A percentile compares a stretch with the other conserved stretches of the same genome.
These are phyloP conservation scores for Ophiostoma ips DNA, from an alignment of 2,329 filamentous ascomycete genomes.

Conservation along the genomic window DNA sequence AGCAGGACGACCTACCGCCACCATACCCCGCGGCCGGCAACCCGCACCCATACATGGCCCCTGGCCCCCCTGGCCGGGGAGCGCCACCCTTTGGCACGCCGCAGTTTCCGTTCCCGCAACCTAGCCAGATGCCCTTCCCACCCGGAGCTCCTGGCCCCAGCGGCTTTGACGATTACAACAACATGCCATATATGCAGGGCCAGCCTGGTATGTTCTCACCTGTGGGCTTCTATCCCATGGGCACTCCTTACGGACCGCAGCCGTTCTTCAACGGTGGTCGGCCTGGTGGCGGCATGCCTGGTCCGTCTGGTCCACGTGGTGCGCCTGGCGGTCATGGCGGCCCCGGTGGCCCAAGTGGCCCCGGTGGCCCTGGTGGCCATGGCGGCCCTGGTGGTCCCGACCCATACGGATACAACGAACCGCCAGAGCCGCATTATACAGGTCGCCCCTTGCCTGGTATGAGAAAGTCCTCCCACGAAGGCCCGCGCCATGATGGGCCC, in stretches of 20 bases:
- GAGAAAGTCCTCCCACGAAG: neutral
- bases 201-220: constrained; percentile 3
- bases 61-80: constrained; percentile 1
- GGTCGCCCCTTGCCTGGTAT: neutral
- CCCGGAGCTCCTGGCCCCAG: neutral
- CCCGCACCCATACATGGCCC: neutral
- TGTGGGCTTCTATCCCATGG: constrained; percentile 7
- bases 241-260: neutral
- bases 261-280: neutral
- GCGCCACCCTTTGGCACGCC: constrained; percentile 1
- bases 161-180: neutral
- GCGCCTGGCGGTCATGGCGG: neutral
- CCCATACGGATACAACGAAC: neutral
- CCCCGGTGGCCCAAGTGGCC: neutral
- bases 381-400: neutral
- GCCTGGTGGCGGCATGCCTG: neutral
- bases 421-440: neutral
- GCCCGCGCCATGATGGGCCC: neutral
- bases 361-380: neutral
- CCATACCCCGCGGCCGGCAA: constrained; percentile 4
- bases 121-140: neutral
- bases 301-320: neutral
- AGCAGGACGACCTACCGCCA: constrained; percentile 7
- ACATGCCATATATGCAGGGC: constrained; percentile 4
- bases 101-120: neutral